phyloP scores from a whole-genome alignment of 257 asterid species.

The Scutellaria galericulata region DNA sequence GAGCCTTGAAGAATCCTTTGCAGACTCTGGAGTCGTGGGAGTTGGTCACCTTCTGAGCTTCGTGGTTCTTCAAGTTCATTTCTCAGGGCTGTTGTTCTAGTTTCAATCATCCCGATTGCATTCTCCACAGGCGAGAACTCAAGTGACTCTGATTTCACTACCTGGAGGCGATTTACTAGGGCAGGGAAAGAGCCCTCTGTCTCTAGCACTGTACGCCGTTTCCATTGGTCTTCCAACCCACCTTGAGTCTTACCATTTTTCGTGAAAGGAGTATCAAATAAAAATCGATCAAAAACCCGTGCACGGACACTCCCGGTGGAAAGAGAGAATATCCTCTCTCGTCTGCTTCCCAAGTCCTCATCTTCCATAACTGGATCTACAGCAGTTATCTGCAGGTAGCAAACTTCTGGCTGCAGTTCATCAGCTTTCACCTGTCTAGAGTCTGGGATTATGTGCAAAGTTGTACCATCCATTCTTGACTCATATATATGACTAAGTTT shows the following conservation, averaged over 20 bases:
- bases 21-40: slow-evolving; percentile 95
- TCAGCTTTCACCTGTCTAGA: slow-evolving; percentile 95
- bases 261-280: slow-evolving; percentile 97
- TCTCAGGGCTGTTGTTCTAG: slow-evolving; percentile 93
- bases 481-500: slow-evolving; percentile 98
- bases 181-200: slow-evolving; percentile 99
- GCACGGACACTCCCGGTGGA: slow-evolving; percentile 92
- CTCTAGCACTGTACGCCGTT: slow-evolving; percentile 87
- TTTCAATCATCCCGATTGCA: slow-evolving; percentile 99
- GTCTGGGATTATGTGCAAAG: slow-evolving; percentile 94
- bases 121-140: slow-evolving; percentile 99
- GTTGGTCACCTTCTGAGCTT: slow-evolving; percentile 99
- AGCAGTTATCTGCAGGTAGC: slow-evolving; percentile 98
- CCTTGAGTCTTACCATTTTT: slow-evolving; percentile 98
- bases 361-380: slow-evolving; percentile 99
- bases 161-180: slow-evolving; percentile 82
- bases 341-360: slow-evolving; percentile 97
- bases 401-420: slow-evolving; percentile 86
- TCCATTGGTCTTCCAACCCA: slow-evolving; percentile 99
- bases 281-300: slow-evolving; percentile 92
- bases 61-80: slow-evolving; percentile 99
- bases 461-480: slow-evolving; percentile 86
- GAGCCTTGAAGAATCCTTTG: slow-evolving; percentile 99
- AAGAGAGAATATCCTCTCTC: slow-evolving; percentile 90
- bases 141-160: slow-evolving; percentile 80